Evolutionary conservation across 2,329 filamentous ascomycete species (phyloP).

Genomic region (Biscogniauxia mediterranea): DNA sequence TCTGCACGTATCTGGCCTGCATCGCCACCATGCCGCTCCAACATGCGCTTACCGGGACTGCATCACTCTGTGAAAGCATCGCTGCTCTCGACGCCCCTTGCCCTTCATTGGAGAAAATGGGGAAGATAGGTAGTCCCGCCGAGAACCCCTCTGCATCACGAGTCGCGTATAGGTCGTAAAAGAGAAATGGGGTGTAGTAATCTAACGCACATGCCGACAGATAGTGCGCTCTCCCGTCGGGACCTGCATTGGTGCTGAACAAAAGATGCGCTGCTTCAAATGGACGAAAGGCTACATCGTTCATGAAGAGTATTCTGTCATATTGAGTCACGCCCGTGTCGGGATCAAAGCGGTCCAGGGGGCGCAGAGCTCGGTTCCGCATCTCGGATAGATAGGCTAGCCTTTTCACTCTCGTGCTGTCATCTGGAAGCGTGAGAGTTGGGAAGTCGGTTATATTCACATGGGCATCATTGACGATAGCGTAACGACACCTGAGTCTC

Average conservation of each 20-base stretch:
- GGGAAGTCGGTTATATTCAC: slow-evolving; percentile 56
- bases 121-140: slow-evolving; percentile 64
- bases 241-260: slow-evolving; percentile 57
- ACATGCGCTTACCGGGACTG: slow-evolving; percentile 69
- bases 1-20: slow-evolving; percentile 59
- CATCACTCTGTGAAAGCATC: slow-evolving; percentile 58
- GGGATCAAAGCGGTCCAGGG: slow-evolving; percentile 49
- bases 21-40: slow-evolving; percentile 77
- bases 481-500: slow-evolving; percentile 43
- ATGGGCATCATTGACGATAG: slow-evolving; percentile 59
- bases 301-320: slow-evolving; percentile 61
- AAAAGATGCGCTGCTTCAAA: slow-evolving; percentile 56
- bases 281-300: slow-evolving; percentile 60
- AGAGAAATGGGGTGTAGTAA: slow-evolving; percentile 64
- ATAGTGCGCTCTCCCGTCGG: slow-evolving; percentile 55
- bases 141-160: slow-evolving; percentile 64
- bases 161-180: slow-evolving; percentile 73
- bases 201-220: slow-evolving; percentile 70
- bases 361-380: slow-evolving; percentile 66
- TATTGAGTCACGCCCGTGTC: slow-evolving; percentile 42
- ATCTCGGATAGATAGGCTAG: slow-evolving; percentile 72
- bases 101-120: slow-evolving; percentile 59
- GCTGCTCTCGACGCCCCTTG: slow-evolving; percentile 57
- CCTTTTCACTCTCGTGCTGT: slow-evolving; percentile 64
- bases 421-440: slow-evolving; percentile 60